Base-by-base conservation (phyloP, 2,329 filamentous ascomycete genomes). In the Rugonectria rugulosa region DNA sequence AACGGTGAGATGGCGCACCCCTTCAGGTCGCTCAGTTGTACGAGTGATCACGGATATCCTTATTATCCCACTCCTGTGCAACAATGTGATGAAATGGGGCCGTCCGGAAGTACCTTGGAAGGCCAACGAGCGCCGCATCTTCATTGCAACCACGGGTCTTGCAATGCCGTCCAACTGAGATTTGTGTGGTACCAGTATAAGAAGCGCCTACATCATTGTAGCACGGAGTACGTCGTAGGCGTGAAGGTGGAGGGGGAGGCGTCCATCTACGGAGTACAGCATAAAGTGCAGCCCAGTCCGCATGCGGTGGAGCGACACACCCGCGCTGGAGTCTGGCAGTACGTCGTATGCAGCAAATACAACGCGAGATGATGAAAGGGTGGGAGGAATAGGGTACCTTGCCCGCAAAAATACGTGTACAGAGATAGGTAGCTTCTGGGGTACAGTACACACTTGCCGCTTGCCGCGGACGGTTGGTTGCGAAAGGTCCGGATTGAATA, bases 1-100 rank as follows among this genome's bases (percentile, higher is more conserved):
- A 56, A n/a, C n/a, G 50, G 46, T 34, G 45, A 56, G 53, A 56
- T 50, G 45, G 46, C 53, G 41, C 53, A 50, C 53, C 21, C 45
- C 32, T 14, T 11, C 29, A 32, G 12, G 29, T 32, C 6, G 11
- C 26, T 7, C 12, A 29, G 26, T 29, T 7, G 26, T 29, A 29
- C 26, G n/a, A n/a, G n/a, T n/a, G n/a, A n/a, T n/a, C n/a, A n/a
- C 26, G 26, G 7, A 29, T 29, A 12, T 38, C 36, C 21, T 20
- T 17, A 11, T 40, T 27, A 14, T 27, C 24, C 14, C 19, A 37
- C 34, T 17, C 24, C 38, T 37, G 23, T 44, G 38, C 40, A 15
- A 44, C 40, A 14, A 40, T 23, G 40, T 38, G 47, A 43, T 10
- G 11, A 41, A 40, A 40, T 20, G 48, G 41, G 24, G 23, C 15